Percentiles rank a stretch among this genome's conserved stretches.
Conservation (phyloP, 768 basidiomycete species). For the Mycena pura region DNA sequence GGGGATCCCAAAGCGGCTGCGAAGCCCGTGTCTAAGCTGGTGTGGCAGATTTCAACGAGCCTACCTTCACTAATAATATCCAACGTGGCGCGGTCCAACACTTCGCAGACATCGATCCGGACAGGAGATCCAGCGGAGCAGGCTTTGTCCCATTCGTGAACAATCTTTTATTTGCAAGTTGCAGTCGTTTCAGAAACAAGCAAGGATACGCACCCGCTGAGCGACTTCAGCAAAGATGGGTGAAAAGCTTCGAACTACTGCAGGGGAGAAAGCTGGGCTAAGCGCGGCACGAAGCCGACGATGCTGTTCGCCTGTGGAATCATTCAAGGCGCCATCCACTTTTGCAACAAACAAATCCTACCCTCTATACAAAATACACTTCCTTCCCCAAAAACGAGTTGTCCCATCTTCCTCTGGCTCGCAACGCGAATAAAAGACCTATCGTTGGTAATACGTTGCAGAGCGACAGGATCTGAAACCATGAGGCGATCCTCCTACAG, state of each 20-base stretch:
- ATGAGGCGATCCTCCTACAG: slow-evolving; percentile 12
- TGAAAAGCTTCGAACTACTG: neutral
- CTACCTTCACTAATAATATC: slow-evolving; percentile 19
- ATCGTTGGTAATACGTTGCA: slow-evolving; percentile 12
- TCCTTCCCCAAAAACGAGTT: slow-evolving; percentile 15
- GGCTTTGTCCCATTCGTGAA: slow-evolving; percentile 12
- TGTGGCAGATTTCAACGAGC: neutral
- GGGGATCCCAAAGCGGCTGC: neutral
- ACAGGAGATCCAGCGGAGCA: neutral
- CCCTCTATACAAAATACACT: slow-evolving; percentile 10
- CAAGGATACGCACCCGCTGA: slow-evolving; percentile 1
- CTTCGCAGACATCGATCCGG: slow-evolving; percentile 5
- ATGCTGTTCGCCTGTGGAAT: slow-evolving; percentile 9
- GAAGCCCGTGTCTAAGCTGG: neutral
- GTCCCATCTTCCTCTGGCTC: slow-evolving; percentile 10
- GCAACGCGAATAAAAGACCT: neutral
- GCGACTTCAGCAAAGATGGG: slow-evolving; percentile 2
- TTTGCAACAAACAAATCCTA: neutral
- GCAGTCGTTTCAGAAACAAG: neutral
- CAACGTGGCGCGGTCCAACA: slow-evolving; percentile 12
- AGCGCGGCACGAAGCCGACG: slow-evolving; percentile 14
- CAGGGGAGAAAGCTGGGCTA: slow-evolving; percentile 11
- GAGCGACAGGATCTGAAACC: slow-evolving; percentile 11
- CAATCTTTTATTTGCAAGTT: neutral
- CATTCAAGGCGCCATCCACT: neutral